These are phyloP conservation scores for Colletotrichum sp. DNA, from an alignment of 2,329 filamentous ascomycete genomes.

Conservation along the genomic window DNA sequence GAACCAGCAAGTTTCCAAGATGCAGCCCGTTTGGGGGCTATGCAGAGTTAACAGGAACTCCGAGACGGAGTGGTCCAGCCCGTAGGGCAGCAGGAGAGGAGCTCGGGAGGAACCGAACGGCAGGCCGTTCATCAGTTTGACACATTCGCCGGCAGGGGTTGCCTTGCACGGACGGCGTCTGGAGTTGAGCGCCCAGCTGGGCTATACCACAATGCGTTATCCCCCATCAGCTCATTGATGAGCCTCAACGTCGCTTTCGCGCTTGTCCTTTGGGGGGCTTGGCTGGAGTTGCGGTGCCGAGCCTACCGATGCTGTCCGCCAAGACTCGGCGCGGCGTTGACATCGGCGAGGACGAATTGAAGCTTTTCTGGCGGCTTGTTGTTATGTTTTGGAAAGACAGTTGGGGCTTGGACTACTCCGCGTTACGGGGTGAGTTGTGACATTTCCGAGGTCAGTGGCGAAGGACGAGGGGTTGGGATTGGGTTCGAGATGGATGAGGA, in stretches of 20 bases:
- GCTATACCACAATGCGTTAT: constrained; percentile 10
- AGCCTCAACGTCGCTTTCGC: neutral
- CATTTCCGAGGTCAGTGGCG: too few relatives aligned
- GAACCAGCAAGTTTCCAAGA: rapidly evolving
- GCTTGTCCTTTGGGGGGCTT: neutral
- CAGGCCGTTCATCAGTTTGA: neutral
- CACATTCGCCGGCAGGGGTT: neutral
- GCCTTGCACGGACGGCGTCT: neutral
- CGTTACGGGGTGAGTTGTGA: too few relatives aligned
- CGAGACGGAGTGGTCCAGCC: neutral
- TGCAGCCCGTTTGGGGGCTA: neutral
- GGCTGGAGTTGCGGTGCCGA: neutral
- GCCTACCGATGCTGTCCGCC: neutral
- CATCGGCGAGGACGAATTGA: neutral
- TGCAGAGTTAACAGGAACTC: neutral
- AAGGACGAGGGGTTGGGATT: too few relatives aligned
- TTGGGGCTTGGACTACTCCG: too few relatives aligned
- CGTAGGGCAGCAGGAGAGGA: neutral
- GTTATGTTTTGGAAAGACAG: too few relatives aligned
- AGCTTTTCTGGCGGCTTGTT: neutral
- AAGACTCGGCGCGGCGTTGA: neutral
- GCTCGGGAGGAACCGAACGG: constrained; percentile 4
- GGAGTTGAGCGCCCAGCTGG: neutral
- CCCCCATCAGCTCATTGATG: neutral
- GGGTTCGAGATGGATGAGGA: too few relatives aligned